These are phyloP conservation scores for Hyaloscypha bicolor DNA, from an alignment of 495 filamentous ascomycete species.

Conservation along the genomic window DNA sequence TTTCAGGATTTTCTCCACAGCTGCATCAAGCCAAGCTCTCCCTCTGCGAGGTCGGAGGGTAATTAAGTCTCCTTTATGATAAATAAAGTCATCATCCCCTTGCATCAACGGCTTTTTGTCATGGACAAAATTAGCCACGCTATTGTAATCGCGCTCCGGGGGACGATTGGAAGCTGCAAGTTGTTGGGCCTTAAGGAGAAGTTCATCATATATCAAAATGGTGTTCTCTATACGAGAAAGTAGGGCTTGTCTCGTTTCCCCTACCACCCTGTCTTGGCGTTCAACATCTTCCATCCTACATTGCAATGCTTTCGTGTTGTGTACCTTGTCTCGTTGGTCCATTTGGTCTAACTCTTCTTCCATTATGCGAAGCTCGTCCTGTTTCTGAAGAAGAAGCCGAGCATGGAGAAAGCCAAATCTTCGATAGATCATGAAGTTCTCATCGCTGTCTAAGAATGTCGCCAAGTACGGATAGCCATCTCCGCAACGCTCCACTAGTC, in stretches of 20 bases:
- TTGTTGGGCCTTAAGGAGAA: background rate
- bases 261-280: too few species aligned
- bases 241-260: too few species aligned
- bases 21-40: slow-evolving; percentile 39
- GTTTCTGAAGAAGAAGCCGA: slow-evolving; percentile 42
- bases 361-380: slow-evolving; percentile 38
- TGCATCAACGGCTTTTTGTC: slow-evolving; percentile 33
- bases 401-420: slow-evolving; percentile 40
- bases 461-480: slow-evolving; percentile 39
- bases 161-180: slow-evolving; percentile 22
- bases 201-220: slow-evolving; percentile 24
- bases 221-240: too few species aligned
- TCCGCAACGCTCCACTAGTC: slow-evolving; percentile 37
- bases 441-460: slow-evolving; percentile 37
- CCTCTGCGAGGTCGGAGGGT: slow-evolving; percentile 37
- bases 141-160: slow-evolving; percentile 28
- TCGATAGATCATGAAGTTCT: slow-evolving; percentile 41
- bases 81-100: slow-evolving; percentile 33
- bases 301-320: slow-evolving; percentile 14
- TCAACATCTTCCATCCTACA: too few species aligned
- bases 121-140: slow-evolving; percentile 34
- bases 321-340: slow-evolving; percentile 32
- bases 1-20: too few species aligned
- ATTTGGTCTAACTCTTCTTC: slow-evolving; percentile 37
- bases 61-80: slow-evolving; percentile 38